Base-by-base conservation (phyloP, 108 stramenopile genomes). In the Parietichytrium sp. region DNA sequence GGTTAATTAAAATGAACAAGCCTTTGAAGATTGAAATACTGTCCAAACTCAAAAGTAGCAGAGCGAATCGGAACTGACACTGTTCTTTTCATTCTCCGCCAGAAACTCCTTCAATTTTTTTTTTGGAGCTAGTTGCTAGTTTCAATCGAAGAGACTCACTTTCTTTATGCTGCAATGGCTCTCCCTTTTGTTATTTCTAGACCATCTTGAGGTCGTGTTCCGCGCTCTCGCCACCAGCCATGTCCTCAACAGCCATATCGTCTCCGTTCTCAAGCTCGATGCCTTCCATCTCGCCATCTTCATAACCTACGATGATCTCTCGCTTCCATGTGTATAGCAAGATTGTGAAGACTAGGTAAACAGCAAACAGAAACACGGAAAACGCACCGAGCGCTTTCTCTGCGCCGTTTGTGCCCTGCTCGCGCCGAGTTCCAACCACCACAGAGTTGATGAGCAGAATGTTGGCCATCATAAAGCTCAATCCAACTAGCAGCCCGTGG, bases 171-270 rank as follows among this genome's bases (percentile, higher is more conserved):
- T n/a, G n/a, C n/a, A n/a, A n/a, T n/a, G n/a, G n/a, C n/a, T n/a
- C n/a, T n/a, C n/a, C n/a, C n/a, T n/a, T n/a, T n/a, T n/a, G n/a
- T 8, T 27, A n/a, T 18, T 13, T 31, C 42, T 23, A 72, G 30
- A 72, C 55, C 55, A 72, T 72, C 55, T 72, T 72, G 55, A 72
- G 55, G 55, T 72, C 55, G 55, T 42, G 33, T 4, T 38, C 55
- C 8, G 33, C 42, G 4, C 16, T 4, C 25, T 30, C 30, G 30
- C 1, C 55, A 23, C 36, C 29, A n/a, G 33, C 55, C 4, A n/a
- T 13, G 26, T 27, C 52, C 18, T 4, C 4, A 27, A 52, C 12
- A 4, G 15, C 8, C 18, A 15, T 38, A 7, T 18, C 4, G 36
- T 31, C 55, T 0, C 42, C 55, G 30, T 72, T 38, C 25, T 72